Base-by-base conservation (phyloP, 78 protist genomes). In the Guillardia theta region DNA sequence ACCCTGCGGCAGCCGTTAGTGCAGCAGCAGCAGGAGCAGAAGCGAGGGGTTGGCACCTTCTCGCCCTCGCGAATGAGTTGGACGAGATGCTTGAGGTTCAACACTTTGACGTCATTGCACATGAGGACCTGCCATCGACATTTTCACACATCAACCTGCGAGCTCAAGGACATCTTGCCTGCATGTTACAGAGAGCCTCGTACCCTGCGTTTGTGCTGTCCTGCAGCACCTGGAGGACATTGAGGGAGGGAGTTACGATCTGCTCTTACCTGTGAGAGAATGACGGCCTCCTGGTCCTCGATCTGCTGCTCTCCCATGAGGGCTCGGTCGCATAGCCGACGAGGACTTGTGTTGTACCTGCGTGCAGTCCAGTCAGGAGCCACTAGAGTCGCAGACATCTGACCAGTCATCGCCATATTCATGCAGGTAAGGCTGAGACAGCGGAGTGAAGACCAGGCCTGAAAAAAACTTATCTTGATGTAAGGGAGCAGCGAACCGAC, bases 341-440 rank as follows among this genome's bases (percentile, higher is more conserved):
- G 45, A n/a, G 90, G 90, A n/a, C 47, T 37, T 18, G 9, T 33
- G 37, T 6, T 64, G 15, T 64, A 12, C 15, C 80, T 30, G 37
- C 15, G 43, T 64, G 19, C 37, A 6, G 8, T 15, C 44, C 30
- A 64, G 43, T 12, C 15, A n/a, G 37, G 30, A 15, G 80, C 43
- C 37, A 64, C 15, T 18, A n/a, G 37, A n/a, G n/a, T 64, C 6
- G 21, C 88, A 43, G 33, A 19, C 24, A 37, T 80, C 24, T 33
- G 5, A 39, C 48, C 90, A 80, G 53, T 80, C 90, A 18, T 70
- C 90, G 50, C 90, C 90, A 6, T 44, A 80, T 30, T 80, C 90
- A 15, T 80, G 90, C 44, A 80, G 90, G 90, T 80, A 80, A 22
- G 90, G 90, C 90, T 80, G 90, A 18, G 90, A 80, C 10, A 80